Conservation (phyloP, 139 green algal species). For the Picochlorum sp. region DNA sequence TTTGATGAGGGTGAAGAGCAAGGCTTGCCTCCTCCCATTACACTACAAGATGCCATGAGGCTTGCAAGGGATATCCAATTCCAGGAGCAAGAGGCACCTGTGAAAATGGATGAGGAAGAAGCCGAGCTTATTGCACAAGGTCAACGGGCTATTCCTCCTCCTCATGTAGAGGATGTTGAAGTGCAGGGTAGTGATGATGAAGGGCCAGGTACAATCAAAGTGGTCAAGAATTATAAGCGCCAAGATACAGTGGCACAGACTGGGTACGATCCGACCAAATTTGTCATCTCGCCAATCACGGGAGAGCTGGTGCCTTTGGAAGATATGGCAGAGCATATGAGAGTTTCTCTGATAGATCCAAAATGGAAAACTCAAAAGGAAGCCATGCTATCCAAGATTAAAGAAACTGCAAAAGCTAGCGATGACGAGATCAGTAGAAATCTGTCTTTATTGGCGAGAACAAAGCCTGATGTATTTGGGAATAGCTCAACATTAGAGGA, state of each 20-base stretch:
- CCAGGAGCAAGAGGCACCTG: constrained; percentile 10
- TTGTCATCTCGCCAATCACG: constrained; percentile 93
- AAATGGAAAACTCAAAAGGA: constrained; percentile 90
- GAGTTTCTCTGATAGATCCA: constrained; percentile 82
- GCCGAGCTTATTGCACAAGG: constrained; percentile 57
- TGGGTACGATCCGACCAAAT: constrained; percentile 29
- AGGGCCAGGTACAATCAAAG: constrained; percentile 38
- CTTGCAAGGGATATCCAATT: constrained; percentile 12
- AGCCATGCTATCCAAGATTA: constrained; percentile 86
- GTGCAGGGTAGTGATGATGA: constrained; percentile 46
- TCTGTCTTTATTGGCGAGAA: constrained; percentile 71
- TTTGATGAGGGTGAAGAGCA: constrained; percentile 88
- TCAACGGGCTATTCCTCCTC: not conserved
- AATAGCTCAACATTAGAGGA: constrained; percentile 76
- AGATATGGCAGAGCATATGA: constrained; percentile 88
- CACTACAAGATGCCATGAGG: constrained; percentile 63
- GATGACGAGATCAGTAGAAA: constrained; percentile 95
- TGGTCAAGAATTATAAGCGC: constrained; percentile 89
- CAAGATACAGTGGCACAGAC: constrained; percentile 25
- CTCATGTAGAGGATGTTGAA: constrained; percentile 25
- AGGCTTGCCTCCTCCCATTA: constrained; percentile 79
- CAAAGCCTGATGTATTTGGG: constrained; percentile 93
- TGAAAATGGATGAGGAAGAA: constrained; percentile 86
- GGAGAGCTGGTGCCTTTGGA: constrained; percentile 67
- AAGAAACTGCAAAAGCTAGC: constrained; percentile 57